These are phyloP conservation scores for Cladobotryum protrusum DNA, from an alignment of 2,329 filamentous ascomycete species.

Conservation along the genomic window DNA sequence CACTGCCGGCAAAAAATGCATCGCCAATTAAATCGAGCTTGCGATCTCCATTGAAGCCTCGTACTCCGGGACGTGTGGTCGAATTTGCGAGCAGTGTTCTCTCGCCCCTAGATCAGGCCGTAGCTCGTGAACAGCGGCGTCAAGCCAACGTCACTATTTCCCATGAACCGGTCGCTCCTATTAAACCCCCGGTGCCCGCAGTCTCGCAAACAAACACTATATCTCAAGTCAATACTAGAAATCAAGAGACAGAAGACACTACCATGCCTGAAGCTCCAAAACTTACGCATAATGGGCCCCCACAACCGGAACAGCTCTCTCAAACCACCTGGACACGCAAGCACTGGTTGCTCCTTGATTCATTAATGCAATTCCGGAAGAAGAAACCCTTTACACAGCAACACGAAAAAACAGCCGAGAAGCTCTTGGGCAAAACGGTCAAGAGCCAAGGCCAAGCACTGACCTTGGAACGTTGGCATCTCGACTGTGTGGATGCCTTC, in stretches of 20 bases:
- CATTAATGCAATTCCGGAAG: conserved; percentile 44
- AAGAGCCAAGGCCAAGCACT: conserved; percentile 40
- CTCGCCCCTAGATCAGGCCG: conserved; percentile 38
- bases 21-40: conserved; percentile 53
- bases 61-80: conserved; percentile 52
- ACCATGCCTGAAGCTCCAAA: conserved; percentile 23
- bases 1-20: conserved; percentile 43
- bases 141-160: conserved; percentile 19
- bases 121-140: conserved; percentile 25
- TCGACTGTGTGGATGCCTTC: conserved; percentile 53
- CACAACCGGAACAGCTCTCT: conserved; percentile 27
- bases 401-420: conserved; percentile 24
- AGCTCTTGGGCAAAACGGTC: conserved; percentile 44
- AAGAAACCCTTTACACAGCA: conserved; percentile 29
- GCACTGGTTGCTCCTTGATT: conserved; percentile 50
- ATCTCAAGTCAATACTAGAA: conserved; percentile 22
- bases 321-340: conserved; percentile 40
- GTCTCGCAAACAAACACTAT: conserved; percentile 20
- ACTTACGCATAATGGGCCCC: not conserved
- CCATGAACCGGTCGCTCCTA: conserved; percentile 1
- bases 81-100: conserved; percentile 49
- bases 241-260: conserved; percentile 20
- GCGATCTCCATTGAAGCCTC: conserved; percentile 51
- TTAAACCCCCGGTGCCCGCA: conserved; percentile 6
- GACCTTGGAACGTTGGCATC: conserved; percentile 48